Conservation (phyloP, 129 eudicot genomes). For the Escallonia rubra region DNA sequence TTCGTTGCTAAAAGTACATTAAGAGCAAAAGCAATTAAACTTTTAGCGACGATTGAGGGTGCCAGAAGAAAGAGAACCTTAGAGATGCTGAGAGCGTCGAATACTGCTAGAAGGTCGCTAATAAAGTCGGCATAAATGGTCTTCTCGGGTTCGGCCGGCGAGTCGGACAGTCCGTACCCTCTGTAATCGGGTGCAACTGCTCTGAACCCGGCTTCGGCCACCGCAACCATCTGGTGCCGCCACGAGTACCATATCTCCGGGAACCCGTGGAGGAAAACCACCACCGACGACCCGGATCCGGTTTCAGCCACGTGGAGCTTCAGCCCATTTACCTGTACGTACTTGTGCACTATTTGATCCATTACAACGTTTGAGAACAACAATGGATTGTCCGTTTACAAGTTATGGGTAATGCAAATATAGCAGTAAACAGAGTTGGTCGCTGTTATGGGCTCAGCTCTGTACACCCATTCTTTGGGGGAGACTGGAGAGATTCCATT, state of each 20-base stretch:
- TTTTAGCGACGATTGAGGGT: background rate
- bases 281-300: slow-evolving; percentile 22
- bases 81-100: slow-evolving; percentile 28
- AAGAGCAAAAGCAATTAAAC: background rate
- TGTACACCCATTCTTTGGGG: too few species aligned
- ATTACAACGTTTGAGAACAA: background rate
- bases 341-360: slow-evolving; percentile 36
- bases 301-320: slow-evolving; percentile 39
- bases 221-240: slow-evolving; percentile 50
- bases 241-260: slow-evolving; percentile 52
- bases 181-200: slow-evolving; percentile 38
- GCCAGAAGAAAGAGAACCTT: slow-evolving; percentile 23
- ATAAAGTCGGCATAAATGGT: slow-evolving; percentile 22
- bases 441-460: too few species aligned
- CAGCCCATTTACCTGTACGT: slow-evolving; percentile 26
- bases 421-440: too few species aligned
- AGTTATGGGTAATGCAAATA: too few species aligned
- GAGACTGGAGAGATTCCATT: too few species aligned
- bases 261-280: slow-evolving; percentile 37
- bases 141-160: slow-evolving; percentile 30
- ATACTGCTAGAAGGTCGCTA: slow-evolving; percentile 28
- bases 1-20: too few species aligned
- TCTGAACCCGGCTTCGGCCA: slow-evolving; percentile 35
- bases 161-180: slow-evolving; percentile 49
- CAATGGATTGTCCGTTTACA: too few species aligned